These are phyloP conservation scores for Pleochaeta shiraiana DNA, from an alignment of 2,329 filamentous ascomycete species.

Conservation along the genomic window DNA sequence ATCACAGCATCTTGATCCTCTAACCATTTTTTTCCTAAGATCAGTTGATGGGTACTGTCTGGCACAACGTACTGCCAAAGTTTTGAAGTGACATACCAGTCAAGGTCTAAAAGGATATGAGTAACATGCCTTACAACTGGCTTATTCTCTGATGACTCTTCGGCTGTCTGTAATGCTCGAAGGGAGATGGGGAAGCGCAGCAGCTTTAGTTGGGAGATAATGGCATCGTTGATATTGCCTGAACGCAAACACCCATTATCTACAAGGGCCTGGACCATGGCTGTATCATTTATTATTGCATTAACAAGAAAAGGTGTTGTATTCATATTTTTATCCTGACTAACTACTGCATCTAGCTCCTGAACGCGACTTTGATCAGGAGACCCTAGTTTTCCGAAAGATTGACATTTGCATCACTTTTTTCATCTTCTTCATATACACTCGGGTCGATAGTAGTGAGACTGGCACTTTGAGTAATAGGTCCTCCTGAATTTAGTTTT, in stretches of 20 bases:
- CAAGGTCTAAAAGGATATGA: too few relatives aligned
- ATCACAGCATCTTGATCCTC: too few relatives aligned
- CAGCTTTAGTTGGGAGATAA: background rate
- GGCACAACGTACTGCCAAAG: background rate
- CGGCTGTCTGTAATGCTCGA: background rate
- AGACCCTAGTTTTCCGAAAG: background rate
- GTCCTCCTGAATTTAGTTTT: background rate
- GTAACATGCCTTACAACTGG: background rate
- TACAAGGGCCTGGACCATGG: background rate
- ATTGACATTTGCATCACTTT: background rate
- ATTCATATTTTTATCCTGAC: background rate
- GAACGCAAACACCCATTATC: background rate
- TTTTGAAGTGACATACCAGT: background rate
- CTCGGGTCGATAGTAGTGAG: background rate
- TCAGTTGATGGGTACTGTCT: background rate
- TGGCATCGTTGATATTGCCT: background rate
- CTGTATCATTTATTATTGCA: background rate
- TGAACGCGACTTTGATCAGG: background rate
- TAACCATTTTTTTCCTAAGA: too few relatives aligned
- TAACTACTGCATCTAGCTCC: background rate
- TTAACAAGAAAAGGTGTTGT: background rate
- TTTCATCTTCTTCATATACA: background rate
- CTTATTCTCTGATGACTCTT: background rate
- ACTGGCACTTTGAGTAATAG: background rate
- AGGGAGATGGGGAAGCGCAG: background rate